phyloP scores from a whole-genome alignment of 768 basidiomycete genomes.

The Tricholoma furcatifolium region DNA sequence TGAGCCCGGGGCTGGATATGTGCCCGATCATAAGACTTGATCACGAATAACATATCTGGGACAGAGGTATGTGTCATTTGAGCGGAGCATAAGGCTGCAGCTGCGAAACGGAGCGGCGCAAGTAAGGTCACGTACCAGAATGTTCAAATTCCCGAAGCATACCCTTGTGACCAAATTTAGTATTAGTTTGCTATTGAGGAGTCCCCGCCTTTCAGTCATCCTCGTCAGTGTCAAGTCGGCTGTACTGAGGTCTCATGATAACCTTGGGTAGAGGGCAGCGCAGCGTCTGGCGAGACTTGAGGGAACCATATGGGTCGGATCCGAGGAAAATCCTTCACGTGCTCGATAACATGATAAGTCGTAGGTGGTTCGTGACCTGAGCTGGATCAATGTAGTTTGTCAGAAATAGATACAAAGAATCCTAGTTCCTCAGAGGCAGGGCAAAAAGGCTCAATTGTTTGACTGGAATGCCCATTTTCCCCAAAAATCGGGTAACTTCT shows the following conservation, averaged over 20 bases:
- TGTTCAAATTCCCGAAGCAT: neutral
- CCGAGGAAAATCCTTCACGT: conserved; percentile 7
- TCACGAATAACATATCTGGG: conserved; percentile 1
- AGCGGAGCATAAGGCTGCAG: conserved; percentile 7
- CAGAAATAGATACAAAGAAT: neutral
- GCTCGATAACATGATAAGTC: conserved; percentile 7
- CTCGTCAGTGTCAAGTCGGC: neutral
- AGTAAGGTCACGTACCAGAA: conserved; percentile 8
- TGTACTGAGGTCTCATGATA: neutral
- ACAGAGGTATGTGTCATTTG: neutral
- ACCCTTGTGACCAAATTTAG: conserved; percentile 4
- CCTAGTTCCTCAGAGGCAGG: neutral
- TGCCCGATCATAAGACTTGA: conserved; percentile 14
- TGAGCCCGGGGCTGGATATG: conserved; percentile 2
- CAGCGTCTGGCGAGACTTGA: neutral
- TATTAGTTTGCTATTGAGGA: neutral
- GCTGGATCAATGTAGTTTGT: neutral
- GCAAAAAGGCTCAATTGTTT: neutral
- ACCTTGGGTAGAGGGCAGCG: neutral
- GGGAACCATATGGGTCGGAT: conserved; percentile 8
- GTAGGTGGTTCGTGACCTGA: neutral
- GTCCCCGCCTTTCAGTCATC: neutral
- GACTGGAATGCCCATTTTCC: neutral
- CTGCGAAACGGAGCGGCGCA: conserved; percentile 1
- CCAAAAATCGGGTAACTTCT: neutral